Evolutionary conservation across 2,329 filamentous ascomycete genomes (phyloP), one percentile per base, ranked within the genome.

Genomic region (Sarocladium strictum): DNA sequence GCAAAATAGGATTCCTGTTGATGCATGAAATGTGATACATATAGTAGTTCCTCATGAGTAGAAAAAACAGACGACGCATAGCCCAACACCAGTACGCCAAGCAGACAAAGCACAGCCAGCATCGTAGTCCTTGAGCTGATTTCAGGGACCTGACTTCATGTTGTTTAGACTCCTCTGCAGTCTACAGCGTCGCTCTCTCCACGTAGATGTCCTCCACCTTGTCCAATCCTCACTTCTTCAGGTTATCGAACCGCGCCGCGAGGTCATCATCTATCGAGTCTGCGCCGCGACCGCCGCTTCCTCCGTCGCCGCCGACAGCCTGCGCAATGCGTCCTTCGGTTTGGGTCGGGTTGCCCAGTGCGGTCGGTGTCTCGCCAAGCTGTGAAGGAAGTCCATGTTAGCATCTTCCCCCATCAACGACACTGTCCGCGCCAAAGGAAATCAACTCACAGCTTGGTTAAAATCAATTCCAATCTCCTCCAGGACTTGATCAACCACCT

Each of bases 391-490:
- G n/a, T n/a, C 3, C 3, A n/a, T 50, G 51, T 54, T 35, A 54
- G 52, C 4, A 33, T 45, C 10, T 38, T 24, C 4, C 26, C 19
- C 23, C 14, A 2, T 21, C 14, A 26, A 15, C 26, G 21, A 45
- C 1, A 12, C 26, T 7, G 10, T 7, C 35, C 7, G 12, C n/a
- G 21, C 38, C 26, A 37, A 21, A 32, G 27, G 12, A 52, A 23
- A 11, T 24, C 17, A 38, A 79, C 89, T 73, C 79, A 97, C 93
- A 62, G 89, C 80, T 72, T 94, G 89, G 63, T 87, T 91, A 56
- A 97, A 79, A 66, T 99, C 93, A 27, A 99, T 86, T 53, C 94
- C 94, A 68, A 99, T 96, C 73, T 97, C 94, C 67, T 97, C 94
- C 64, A 99, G 72, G 4, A 99, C 90, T 72, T 97, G 91, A 64